phyloP scores from a whole-genome alignment of 1,284 basidiomycete genomes.

The Rhodotorula sp. region DNA sequence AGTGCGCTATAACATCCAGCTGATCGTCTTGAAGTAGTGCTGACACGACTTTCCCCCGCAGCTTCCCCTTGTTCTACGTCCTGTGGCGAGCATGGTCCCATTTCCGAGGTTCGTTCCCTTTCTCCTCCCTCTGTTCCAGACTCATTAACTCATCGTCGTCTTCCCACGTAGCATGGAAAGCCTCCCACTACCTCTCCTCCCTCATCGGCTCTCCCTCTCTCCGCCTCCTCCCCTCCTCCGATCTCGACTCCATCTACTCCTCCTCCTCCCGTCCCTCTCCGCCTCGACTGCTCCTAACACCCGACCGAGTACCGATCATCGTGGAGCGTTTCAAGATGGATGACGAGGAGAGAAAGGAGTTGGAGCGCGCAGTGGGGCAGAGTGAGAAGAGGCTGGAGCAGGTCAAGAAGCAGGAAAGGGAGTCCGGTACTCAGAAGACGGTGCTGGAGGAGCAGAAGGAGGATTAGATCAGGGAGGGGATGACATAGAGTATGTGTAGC shows the following conservation, averaged over 20 bases:
- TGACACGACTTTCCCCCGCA: background rate
- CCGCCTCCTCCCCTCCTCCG: slow-evolving; percentile 11
- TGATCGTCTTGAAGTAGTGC: too few relatives aligned
- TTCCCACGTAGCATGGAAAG: slow-evolving; percentile 17
- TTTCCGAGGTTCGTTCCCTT: slow-evolving; percentile 43
- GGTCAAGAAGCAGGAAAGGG: background rate
- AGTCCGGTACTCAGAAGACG: background rate
- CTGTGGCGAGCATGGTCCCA: slow-evolving; percentile 55
- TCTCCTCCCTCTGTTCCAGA: slow-evolving; percentile 39
- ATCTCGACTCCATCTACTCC: slow-evolving; percentile 22
- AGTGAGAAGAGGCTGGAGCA: slow-evolving; percentile 46
- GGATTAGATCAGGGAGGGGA: background rate
- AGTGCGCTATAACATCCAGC: slow-evolving; percentile 43
- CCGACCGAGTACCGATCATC: slow-evolving; percentile 47
- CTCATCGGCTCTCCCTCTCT: slow-evolving; percentile 7
- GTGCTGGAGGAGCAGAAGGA: background rate
- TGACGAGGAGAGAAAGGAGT: slow-evolving; percentile 50
- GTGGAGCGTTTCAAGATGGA: slow-evolving; percentile 47
- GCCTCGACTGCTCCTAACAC: slow-evolving; percentile 28
- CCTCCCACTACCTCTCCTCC: slow-evolving; percentile 11
- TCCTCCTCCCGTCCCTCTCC: background rate
- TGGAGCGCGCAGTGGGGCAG: slow-evolving; percentile 52
- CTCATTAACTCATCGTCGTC: background rate
- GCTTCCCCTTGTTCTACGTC: slow-evolving; percentile 52
- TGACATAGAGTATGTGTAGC: background rate